These are phyloP conservation scores for Fistulifera solaris DNA, from an alignment of 108 stramenopile genomes.

Conservation along the genomic window DNA sequence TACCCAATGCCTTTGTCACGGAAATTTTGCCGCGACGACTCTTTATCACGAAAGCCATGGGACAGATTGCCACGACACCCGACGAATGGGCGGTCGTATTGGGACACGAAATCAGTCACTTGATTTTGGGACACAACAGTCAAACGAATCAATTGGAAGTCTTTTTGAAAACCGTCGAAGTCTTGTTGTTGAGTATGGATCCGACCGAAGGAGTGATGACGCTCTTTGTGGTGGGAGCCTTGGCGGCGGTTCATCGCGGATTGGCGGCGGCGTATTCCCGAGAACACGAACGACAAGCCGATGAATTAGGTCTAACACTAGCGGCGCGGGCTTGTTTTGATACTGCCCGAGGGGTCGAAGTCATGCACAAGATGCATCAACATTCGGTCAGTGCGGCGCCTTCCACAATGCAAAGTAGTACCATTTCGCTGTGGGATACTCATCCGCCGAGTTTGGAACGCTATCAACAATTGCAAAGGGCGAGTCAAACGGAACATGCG, in stretches of 20 bases:
- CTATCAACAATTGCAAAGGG: conserved; percentile 5
- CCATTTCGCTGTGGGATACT: conserved; percentile 3
- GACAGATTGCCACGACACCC: conserved; percentile 55
- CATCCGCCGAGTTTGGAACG: conserved; percentile 15
- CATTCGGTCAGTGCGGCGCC: conserved; percentile 36
- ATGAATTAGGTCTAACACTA: conserved; percentile 62
- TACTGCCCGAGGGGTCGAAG: conserved; percentile 45
- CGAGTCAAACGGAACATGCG: too few relatives aligned
- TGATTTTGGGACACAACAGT: conserved; percentile 66
- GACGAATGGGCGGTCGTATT: conserved; percentile 78
- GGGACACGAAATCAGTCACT: conserved; percentile 71
- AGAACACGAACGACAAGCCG: conserved; percentile 63
- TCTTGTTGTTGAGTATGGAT: conserved; percentile 66
- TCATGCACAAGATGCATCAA: conserved; percentile 72
- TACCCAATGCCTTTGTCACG: conserved; percentile 82
- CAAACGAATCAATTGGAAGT: conserved; percentile 49
- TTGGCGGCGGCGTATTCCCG: conserved; percentile 56
- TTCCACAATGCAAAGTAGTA: too few relatives aligned
- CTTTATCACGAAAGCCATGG: conserved; percentile 71
- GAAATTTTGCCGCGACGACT: conserved; percentile 77
- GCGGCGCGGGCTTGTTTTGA: conserved; percentile 79
- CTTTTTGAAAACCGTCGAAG: conserved; percentile 60
- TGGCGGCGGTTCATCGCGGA: conserved; percentile 44
- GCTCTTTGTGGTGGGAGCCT: conserved; percentile 42
- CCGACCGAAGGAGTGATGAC: conserved; percentile 69